Conservation (phyloP, 2,329 filamentous ascomycete genomes). For the Drechslerella coelobrocha region DNA sequence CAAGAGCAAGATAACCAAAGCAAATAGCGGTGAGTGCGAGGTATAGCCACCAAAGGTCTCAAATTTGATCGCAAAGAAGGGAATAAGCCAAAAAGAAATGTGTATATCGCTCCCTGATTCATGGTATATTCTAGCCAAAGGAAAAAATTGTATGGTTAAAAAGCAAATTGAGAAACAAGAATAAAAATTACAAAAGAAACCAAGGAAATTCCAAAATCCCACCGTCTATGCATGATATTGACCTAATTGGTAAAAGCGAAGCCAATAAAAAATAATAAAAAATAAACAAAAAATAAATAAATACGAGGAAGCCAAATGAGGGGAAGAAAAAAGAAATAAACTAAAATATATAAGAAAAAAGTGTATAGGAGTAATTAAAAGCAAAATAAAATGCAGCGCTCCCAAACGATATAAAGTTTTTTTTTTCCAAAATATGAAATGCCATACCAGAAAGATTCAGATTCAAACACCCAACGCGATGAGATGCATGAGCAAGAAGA, state of each 20-base stretch:
- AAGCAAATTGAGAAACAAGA: conserved; percentile 14
- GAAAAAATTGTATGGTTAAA: conserved; percentile 42
- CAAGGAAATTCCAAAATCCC: conserved; percentile 37
- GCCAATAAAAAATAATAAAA: conserved; percentile 1
- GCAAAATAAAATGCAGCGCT: conserved; percentile 39
- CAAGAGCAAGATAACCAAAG: neutral
- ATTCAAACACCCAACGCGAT: conserved; percentile 46
- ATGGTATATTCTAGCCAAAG: conserved; percentile 49
- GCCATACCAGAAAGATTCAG: conserved; percentile 35
- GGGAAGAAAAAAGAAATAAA: conserved; percentile 19
- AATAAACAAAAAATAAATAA: conserved; percentile 13
- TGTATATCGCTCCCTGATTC: conserved; percentile 48
- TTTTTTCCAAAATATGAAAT: conserved; percentile 35
- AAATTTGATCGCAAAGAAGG: conserved; percentile 4
- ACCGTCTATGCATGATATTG: conserved; percentile 49
- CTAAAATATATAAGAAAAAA: conserved; percentile 9
- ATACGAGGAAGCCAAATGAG: conserved; percentile 11
- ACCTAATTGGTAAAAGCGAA: conserved; percentile 30
- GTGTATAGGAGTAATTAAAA: conserved; percentile 19
- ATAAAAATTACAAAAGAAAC: conserved; percentile 12
- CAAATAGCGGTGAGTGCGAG: conserved; percentile 1
- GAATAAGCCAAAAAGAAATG: conserved; percentile 8
- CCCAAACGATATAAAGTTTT: conserved; percentile 42
- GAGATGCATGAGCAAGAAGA: conserved; percentile 48
- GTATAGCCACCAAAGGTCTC: neutral